Percentiles rank a stretch among this genome's conserved stretches.
These are phyloP conservation scores for Fusarium pseudocircinatum DNA, from an alignment of 2,329 filamentous ascomycete species.

Conservation along the genomic window DNA sequence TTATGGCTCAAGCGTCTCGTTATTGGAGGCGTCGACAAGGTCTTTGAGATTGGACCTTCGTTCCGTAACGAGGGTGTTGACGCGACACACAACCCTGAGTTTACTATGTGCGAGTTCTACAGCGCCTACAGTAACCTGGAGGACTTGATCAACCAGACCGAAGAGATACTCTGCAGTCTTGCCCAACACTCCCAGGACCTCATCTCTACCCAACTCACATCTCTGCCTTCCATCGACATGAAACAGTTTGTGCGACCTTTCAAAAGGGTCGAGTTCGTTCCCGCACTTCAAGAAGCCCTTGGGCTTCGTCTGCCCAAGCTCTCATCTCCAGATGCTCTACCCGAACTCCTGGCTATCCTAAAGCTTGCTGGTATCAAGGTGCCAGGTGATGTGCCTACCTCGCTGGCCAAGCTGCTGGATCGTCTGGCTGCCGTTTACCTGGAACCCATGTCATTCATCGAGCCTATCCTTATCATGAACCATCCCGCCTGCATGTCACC, in stretches of 20 bases:
- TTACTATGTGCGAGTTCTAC: conserved; percentile 98
- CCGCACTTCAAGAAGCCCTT: conserved; percentile 76
- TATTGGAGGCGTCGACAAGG: conserved; percentile 84
- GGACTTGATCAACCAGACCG: conserved; percentile 79
- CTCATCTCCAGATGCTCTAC: conserved; percentile 62
- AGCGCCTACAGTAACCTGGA: conserved; percentile 82
- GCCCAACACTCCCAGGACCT: conserved; percentile 60
- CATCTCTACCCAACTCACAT: conserved; percentile 56
- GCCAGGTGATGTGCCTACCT: conserved; percentile 70
- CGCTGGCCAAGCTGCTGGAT: conserved; percentile 78
- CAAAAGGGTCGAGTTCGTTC: conserved; percentile 80
- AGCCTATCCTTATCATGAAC: conserved; percentile 86
- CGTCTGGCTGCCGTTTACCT: conserved; percentile 79
- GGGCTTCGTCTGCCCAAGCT: conserved; percentile 73
- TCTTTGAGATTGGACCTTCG: conserved; percentile 92
- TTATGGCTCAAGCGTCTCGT: conserved; percentile 94
- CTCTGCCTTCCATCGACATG: conserved; percentile 60
- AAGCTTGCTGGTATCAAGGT: conserved; percentile 70
- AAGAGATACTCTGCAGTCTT: conserved; percentile 72
- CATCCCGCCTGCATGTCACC: conserved; percentile 93
- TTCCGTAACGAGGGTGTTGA: conserved; percentile 96
- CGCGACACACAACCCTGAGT: conserved; percentile 94
- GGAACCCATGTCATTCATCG: conserved; percentile 74
- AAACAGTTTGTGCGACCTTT: conserved; percentile 65
- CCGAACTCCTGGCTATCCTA: conserved; percentile 63